These are phyloP conservation scores for Citrus unshiu DNA, from an alignment of 345 rosid species.

Conservation along the genomic window DNA sequence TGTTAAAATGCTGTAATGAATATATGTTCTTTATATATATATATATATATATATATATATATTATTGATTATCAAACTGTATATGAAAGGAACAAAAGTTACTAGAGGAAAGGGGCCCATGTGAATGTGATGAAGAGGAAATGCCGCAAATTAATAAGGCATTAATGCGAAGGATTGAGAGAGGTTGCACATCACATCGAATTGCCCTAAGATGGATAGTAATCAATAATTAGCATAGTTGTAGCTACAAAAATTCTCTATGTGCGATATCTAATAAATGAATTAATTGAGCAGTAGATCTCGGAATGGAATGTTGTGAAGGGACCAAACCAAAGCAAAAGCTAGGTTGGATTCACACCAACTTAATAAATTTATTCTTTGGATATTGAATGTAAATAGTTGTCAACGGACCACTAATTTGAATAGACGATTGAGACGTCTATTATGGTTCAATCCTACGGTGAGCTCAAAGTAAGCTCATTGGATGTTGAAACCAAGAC, in stretches of 20 bases:
- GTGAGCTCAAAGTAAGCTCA: not conserved
- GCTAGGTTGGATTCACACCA: slow-evolving; percentile 1
- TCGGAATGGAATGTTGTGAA: slow-evolving; percentile 24
- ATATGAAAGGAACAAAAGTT: not conserved
- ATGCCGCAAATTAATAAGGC: not conserved
- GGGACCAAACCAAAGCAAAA: slow-evolving; percentile 14
- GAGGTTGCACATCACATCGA: slow-evolving; percentile 15
- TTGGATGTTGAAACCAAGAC: too few species aligned
- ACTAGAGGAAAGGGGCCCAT: not conserved
- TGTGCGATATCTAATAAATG: not conserved
- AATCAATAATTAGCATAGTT: not conserved
- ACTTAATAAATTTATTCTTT: slow-evolving; percentile 1
- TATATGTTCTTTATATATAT: not conserved
- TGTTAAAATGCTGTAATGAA: too few species aligned
- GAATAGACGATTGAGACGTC: not conserved
- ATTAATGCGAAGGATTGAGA: not conserved
- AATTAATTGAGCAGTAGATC: not conserved
- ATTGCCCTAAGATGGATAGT: not conserved
- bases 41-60: not conserved
- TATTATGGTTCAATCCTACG: not conserved
- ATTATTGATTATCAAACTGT: not conserved
- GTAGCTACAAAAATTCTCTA: not conserved
- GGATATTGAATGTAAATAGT: not conserved
- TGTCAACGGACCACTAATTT: slow-evolving; percentile 20
- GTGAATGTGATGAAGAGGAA: slow-evolving; percentile 3